Percentiles rank a stretch among this genome's conserved stretches.
Conservation (phyloP, 108 stramenopile genomes). For the Nannochloropsis salina region DNA sequence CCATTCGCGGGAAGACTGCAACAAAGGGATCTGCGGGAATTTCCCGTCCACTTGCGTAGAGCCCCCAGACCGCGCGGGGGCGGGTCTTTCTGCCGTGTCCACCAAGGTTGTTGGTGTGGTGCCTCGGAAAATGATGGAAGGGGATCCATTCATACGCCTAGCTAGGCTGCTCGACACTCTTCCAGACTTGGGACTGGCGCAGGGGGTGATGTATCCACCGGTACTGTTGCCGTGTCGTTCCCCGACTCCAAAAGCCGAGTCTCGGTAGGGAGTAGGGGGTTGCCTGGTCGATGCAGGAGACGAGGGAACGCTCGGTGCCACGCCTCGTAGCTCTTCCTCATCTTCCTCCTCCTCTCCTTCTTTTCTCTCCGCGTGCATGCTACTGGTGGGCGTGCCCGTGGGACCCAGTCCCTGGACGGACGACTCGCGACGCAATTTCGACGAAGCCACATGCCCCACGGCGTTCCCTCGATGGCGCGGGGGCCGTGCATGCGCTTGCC, state of each 20-base stretch:
- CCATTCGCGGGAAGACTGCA: no score
- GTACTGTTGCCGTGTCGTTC: background rate
- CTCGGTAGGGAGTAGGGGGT: background rate
- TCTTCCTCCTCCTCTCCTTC: background rate
- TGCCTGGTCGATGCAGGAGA: background rate
- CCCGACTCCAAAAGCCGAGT: background rate
- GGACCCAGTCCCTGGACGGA: no score
- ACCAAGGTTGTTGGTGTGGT: background rate
- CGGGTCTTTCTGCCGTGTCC: background rate
- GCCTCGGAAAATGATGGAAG: constrained; percentile 17
- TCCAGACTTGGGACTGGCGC: background rate
- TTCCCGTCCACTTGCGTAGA: no score
- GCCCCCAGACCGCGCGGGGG: background rate
- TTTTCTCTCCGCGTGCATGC: background rate
- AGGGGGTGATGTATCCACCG: background rate
- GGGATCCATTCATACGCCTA: background rate
- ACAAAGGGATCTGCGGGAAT: no score
- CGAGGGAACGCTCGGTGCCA: background rate
- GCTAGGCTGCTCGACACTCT: background rate
- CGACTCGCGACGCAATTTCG: no score
- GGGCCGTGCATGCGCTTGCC: no score
- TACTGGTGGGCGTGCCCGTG: no score
- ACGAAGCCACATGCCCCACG: no score
- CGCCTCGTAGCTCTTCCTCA: background rate
- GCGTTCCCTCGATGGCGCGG: no score